Conservation (phyloP, 139 green algal species). For the Bryopsis sp. region DNA sequence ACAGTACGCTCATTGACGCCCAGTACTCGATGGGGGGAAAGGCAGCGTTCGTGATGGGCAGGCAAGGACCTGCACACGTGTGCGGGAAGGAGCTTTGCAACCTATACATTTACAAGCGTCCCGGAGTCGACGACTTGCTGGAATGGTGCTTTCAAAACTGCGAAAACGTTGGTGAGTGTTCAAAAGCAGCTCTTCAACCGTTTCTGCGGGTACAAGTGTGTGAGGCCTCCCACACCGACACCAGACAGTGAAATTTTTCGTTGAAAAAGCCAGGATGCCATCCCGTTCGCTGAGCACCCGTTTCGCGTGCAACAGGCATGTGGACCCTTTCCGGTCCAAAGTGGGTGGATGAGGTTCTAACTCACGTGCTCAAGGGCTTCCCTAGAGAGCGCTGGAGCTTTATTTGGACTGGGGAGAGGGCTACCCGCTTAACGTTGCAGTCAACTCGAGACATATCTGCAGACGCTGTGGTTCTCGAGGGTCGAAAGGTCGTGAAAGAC, state of each 20-base stretch:
- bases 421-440: neutral
- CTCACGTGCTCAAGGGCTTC: neutral
- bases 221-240: too few relatives aligned
- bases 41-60: constrained; percentile 1
- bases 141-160: constrained; percentile 18
- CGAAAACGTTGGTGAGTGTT: constrained; percentile 18
- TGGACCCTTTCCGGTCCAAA: constrained; percentile 7
- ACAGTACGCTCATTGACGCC: constrained; percentile 18
- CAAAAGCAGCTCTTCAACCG: neutral
- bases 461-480: neutral
- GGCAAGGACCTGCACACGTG: neutral
- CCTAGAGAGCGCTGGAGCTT: constrained; percentile 13
- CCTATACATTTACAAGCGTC: constrained; percentile 18
- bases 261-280: too few relatives aligned
- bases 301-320: too few relatives aligned
- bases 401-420: constrained; percentile 10
- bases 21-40: constrained; percentile 3
- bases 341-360: constrained; percentile 14
- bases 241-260: too few relatives aligned
- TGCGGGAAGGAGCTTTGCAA: neutral
- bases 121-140: constrained; percentile 12
- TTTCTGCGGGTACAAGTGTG: too few relatives aligned
- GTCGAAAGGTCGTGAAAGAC: neutral
- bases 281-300: too few relatives aligned
- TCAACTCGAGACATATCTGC: neutral